Evolutionary conservation across 805 yeast genomes (phyloP), one percentile per base, ranked within the genome.

Genomic region (Metschnikowia proteae): DNA sequence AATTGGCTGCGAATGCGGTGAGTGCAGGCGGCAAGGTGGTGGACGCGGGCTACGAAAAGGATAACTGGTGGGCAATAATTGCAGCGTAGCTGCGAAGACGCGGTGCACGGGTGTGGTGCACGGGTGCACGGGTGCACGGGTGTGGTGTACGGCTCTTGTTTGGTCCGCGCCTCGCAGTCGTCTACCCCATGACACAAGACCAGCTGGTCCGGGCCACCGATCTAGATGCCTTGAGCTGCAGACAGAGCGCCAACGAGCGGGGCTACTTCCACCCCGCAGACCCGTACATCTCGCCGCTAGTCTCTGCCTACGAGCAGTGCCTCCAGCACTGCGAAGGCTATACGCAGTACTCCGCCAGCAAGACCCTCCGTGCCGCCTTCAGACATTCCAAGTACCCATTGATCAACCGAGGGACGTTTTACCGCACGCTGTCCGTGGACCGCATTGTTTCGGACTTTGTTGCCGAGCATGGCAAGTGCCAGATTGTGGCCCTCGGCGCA

Each of bases 41-140:
- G 0, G 81, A 78, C 27, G 70, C 78, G 38, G 99, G 99, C 0
- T 94, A 92, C 62, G 98, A 94, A 63, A 81, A 79, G 61, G 99
- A 92, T 62, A 92, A 92, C 60, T 94, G 98, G 98, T 92, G 96
- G 87, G 66, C 66, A 1, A 61, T 72, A 1, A 52, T 66, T 10
- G 59, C 56, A 6, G 17, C 17, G 17, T 17, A 9, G 25, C 25
- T 29, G 28, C 5, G 32, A 7, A 13, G 5, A 8, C 10, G 5
- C 11, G 26, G 27, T 29, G 33, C 11, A 10, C 33, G 26, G 39
- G 39, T 36, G 3, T 30, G 17, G 22, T 31, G 34, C 22, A 7
- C 34, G 26, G 30, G 41, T 33, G 25, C 17, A 3, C 8, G 13
- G 37, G 37, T 36, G 38, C 9, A 36, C 27, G 5, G 38, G 4